These are phyloP conservation scores for Aspergillus funiculosus DNA, from an alignment of 495 filamentous ascomycete genomes.

Conservation along the genomic window DNA sequence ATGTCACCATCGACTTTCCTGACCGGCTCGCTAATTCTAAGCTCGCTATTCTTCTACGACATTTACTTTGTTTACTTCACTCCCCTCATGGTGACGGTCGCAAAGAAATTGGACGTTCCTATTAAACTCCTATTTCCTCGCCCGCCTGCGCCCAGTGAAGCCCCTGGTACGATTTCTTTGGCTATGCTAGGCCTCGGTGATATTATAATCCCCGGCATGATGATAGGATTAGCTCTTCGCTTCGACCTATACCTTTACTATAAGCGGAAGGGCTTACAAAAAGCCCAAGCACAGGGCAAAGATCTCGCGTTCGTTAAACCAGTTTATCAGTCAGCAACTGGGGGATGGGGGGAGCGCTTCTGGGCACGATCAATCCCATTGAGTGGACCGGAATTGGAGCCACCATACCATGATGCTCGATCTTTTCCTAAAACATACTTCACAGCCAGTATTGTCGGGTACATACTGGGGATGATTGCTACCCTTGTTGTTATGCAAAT, in stretches of 20 bases:
- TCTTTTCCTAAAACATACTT: slow-evolving; percentile 86
- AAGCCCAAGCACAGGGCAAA: slow-evolving; percentile 32
- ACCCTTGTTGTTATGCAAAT: slow-evolving; percentile 74
- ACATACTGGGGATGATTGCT: slow-evolving; percentile 68
- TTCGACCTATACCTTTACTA: slow-evolving; percentile 89
- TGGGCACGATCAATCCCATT: slow-evolving; percentile 53
- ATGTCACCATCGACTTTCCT: slow-evolving; percentile 87
- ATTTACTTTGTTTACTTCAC: slow-evolving; percentile 98
- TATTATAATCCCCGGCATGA: slow-evolving; percentile 88
- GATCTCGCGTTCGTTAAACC: slow-evolving; percentile 42
- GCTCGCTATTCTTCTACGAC: slow-evolving; percentile 85
- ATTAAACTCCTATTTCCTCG: slow-evolving; percentile 89
- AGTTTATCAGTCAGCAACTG: slow-evolving; percentile 54
- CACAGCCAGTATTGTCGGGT: slow-evolving; percentile 69
- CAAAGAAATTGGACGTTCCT: slow-evolving; percentile 81
- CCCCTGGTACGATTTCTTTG: slow-evolving; percentile 40
- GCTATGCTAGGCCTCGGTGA: slow-evolving; percentile 93
- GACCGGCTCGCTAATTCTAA: slow-evolving; percentile 72
- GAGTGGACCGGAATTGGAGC: slow-evolving; percentile 28
- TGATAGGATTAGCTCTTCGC: slow-evolving; percentile 79
- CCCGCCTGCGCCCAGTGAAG: slow-evolving; percentile 39
- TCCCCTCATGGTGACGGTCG: slow-evolving; percentile 93
- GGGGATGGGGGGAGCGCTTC: slow-evolving; percentile 78
- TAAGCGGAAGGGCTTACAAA: slow-evolving; percentile 47
- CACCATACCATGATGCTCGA: slow-evolving; percentile 38